Evolutionary conservation across 352 stramenopile species (phyloP).

Genomic region (Phytophthora europaea): DNA sequence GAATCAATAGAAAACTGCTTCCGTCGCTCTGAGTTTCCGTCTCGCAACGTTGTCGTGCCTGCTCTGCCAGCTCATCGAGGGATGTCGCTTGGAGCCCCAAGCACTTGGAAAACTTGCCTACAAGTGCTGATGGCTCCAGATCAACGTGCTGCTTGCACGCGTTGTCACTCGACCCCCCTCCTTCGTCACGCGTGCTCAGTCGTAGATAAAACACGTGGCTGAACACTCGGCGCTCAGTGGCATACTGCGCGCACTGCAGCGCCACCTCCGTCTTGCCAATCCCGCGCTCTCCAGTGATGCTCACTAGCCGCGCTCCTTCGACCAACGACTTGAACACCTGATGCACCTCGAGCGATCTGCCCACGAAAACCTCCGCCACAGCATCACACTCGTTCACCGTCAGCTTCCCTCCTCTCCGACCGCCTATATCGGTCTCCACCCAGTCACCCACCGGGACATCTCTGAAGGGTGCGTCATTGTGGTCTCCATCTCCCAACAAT

Average conservation of each 20-base stretch:
- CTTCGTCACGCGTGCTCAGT: slow-evolving; percentile 39
- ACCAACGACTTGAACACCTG: slow-evolving; percentile 83
- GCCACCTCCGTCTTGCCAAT: slow-evolving; percentile 88
- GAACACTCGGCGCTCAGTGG: slow-evolving; percentile 77
- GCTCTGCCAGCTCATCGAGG: slow-evolving; percentile 61
- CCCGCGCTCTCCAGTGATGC: slow-evolving; percentile 73
- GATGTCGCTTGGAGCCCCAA: slow-evolving; percentile 45
- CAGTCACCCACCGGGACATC: slow-evolving; percentile 62
- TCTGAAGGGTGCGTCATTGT: slow-evolving; percentile 82
- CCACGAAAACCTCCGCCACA: slow-evolving; percentile 80
- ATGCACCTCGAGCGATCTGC: slow-evolving; percentile 84
- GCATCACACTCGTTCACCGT: slow-evolving; percentile 81
- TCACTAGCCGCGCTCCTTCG: slow-evolving; percentile 79
- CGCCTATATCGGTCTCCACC: slow-evolving; percentile 67
- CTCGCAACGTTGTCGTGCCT: slow-evolving; percentile 56
- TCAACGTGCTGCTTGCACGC: slow-evolving; percentile 11
- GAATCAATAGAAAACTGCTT: slow-evolving; percentile 70
- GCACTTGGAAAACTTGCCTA: slow-evolving; percentile 53
- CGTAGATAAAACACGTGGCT: slow-evolving; percentile 79
- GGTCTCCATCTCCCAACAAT: slow-evolving; percentile 78
- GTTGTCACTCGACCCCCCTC: slow-evolving; percentile 16
- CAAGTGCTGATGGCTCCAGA: slow-evolving; percentile 11
- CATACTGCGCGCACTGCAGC: slow-evolving; percentile 80
- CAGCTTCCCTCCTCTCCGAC: slow-evolving; percentile 18
- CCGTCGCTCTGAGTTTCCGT: slow-evolving; percentile 33